Base-by-base conservation (phyloP, 495 filamentous ascomycete genomes). In the Neurospora sp. region DNA sequence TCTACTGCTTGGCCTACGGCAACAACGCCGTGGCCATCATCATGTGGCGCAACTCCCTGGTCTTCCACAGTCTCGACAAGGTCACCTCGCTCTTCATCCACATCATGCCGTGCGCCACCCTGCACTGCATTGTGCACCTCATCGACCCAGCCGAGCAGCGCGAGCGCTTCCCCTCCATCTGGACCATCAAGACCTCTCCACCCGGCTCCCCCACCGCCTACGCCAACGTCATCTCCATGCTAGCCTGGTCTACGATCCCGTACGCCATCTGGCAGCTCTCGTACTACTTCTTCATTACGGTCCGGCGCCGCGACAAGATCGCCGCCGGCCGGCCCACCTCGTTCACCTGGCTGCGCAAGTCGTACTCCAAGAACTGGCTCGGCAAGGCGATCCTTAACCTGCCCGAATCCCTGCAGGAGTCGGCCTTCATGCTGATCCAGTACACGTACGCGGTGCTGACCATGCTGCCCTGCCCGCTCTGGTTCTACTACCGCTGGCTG, bases 21-120 rank as follows among this genome's bases (percentile, higher is more conserved):
- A 99, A 99, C 82, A 99, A 99, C 79, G 96, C 96, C 68, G 90
- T 96, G 69, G 96, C 96, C 20, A 98, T 99, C 81, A 96, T 96
- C 74, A 98, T 99, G 95, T 99, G 96, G 96, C 90, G 96, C 71
- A 99, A 99, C 80, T 97, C 94, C 27, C 87, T 99, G 82, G 96
- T 99, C 44, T 98, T 99, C 83, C 96, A 99, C 82, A 94, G 92
- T 73, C 89, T 98, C 81, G 96, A 99, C 83, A 99, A 99, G 81
- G 84, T 97, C 70, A 94, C 93, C 42, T 94, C 92, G 85, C 91
- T 98, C 38, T 98, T 99, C 83, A 97, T 99, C 75, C 96, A 99
- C 82, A 97, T 99, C 76, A 98, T 98, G 94, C 96, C 96, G 4
- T 96, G 94, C 68, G 94, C 92, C 9, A 91, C 94, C 31, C 85